phyloP scores from a whole-genome alignment of 331 rosid species.

The Cydonia oblonga region DNA sequence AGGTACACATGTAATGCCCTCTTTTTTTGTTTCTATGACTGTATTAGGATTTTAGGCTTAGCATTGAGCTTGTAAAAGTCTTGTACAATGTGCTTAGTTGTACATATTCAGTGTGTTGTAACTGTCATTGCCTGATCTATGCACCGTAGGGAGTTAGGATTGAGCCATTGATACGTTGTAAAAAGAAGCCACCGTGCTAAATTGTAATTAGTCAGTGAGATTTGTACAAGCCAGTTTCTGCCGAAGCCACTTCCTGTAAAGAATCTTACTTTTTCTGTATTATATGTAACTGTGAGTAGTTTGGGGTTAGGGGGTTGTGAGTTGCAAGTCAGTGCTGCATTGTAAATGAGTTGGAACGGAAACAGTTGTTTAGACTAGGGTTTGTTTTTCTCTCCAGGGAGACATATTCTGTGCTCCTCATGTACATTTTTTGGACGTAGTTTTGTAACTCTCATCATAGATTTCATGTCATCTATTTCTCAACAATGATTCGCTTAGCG shows the following conservation, averaged over 20 bases:
- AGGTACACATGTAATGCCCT: constrained; percentile 11
- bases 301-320: constrained; percentile 4
- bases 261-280: background rate
- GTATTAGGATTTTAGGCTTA: constrained; percentile 5
- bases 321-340: background rate
- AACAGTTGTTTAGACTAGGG: background rate
- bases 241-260: background rate
- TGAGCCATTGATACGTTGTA: background rate
- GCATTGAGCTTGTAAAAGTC: constrained; percentile 10
- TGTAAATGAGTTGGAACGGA: constrained; percentile 1
- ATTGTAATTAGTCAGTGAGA: constrained; percentile 15
- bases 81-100: background rate
- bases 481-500: background rate
- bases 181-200: background rate
- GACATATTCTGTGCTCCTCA: background rate
- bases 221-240: constrained; percentile 2
- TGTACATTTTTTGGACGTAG: constrained; percentile 1
- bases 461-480: background rate
- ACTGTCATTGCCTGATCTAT: constrained; percentile 1
- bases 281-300: background rate
- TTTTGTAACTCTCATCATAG: background rate
- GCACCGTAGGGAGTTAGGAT: background rate
- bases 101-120: constrained; percentile 5
- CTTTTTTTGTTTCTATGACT: background rate
- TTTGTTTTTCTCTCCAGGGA: background rate